A percentile compares a stretch with the other conserved stretches of the same genome.
Conservation (phyloP, 495 filamentous ascomycete genomes). For the Aspergillus mulundensis region DNA sequence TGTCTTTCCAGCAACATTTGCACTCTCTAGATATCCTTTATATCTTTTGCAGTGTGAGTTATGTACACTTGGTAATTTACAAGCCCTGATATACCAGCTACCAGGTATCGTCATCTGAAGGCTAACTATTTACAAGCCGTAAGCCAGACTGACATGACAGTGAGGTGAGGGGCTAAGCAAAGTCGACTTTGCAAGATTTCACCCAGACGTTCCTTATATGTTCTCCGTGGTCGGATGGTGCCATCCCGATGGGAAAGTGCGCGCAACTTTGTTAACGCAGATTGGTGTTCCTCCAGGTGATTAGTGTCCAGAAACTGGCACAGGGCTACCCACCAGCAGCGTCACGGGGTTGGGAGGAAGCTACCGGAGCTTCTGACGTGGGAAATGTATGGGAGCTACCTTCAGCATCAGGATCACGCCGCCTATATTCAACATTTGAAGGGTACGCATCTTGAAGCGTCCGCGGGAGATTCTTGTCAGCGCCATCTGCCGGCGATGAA, state of each 20-base stretch:
- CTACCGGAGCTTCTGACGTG: neutral
- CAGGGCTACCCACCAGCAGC: neutral
- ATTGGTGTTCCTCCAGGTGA: neutral
- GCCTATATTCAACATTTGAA: slow-evolving; percentile 7
- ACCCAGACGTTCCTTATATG: neutral
- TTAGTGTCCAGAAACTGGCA: neutral
- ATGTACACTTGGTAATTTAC: neutral
- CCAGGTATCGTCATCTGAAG: neutral
- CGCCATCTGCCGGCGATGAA: neutral
- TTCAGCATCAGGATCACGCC: slow-evolving; percentile 13
- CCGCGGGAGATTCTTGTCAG: neutral
- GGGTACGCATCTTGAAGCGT: slow-evolving; percentile 5
- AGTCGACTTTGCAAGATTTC: neutral
- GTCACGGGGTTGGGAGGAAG: neutral
- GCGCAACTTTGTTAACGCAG: neutral
- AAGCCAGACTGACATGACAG: neutral
- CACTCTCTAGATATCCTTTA: neutral
- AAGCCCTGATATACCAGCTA: slow-evolving; percentile 11
- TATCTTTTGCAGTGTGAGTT: neutral
- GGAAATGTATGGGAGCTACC: slow-evolving; percentile 15
- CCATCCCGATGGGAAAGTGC: neutral
- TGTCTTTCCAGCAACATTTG: neutral
- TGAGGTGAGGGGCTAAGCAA: neutral
- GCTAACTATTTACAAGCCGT: neutral
- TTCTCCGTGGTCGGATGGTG: neutral